Base-by-base conservation (phyloP, 73 alveolate genomes). In the Paraurostyla sp. region DNA sequence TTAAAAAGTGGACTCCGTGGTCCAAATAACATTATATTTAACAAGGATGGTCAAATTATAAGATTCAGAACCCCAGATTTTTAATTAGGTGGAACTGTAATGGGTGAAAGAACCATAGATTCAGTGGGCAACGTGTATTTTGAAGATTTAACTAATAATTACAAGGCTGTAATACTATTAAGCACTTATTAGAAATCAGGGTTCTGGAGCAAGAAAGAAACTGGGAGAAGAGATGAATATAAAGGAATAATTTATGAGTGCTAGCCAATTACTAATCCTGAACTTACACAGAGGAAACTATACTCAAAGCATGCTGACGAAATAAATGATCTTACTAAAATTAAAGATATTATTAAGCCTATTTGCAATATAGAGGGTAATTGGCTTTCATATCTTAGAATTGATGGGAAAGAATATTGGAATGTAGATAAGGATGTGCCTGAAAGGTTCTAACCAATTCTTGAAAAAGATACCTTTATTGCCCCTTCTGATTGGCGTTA, bases 401-500 rank as follows among this genome's bases (percentile, higher is more conserved):
- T 95, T 15, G 97, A 91, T 40, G 91, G 88, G 43, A 68, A 88
- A 58, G 76, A 76, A 46, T 78, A 83, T 71, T 95, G 99, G 99
- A 94, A 93, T 62, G 59, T 90, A 29, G 93, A 91, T 48, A 91
- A 91, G 35, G 92, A 91, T 68, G 43, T 33, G 36, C 99, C 99
- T 16, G 91, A 68, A 46, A 87, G 91, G 71, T 62, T 65, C 29
- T 71, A 63, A 23, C 96, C 94, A 0, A 45, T 91, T 23, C 92
- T 93, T 58, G 43, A 92, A 46, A 16, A 80, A 43, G 51, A 62
- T 52, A n/a, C 4, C 9, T 13, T 6, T 27, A 15, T 62, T 16
- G 20, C 29, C 30, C 98, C 97, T 58, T 92, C 97, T 33, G 98
- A 94, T 89, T 93, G 95, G 57, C 80, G 98, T 49, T 94, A 87